Conservation (phyloP, 2,329 filamentous ascomycete genomes). For the Colletotrichum cuscutae region DNA sequence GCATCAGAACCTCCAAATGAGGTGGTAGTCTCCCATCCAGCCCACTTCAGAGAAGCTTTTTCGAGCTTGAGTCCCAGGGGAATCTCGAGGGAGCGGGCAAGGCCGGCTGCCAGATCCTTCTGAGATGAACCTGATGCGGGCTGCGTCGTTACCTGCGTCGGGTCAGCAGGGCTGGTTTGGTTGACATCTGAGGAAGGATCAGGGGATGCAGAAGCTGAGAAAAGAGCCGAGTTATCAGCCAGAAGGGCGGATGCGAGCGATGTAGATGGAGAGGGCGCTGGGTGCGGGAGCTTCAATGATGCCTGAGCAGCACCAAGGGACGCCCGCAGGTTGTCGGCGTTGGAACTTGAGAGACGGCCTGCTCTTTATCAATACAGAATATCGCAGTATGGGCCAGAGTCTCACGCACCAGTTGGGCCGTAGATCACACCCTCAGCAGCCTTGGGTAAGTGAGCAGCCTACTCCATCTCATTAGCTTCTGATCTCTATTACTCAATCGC, state of each 20-base stretch:
- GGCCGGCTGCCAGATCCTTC: slow-evolving; percentile 21
- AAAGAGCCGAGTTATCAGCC: slow-evolving; percentile 10
- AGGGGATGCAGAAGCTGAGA: not conserved
- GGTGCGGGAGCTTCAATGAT: slow-evolving; percentile 26
- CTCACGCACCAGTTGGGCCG: slow-evolving; percentile 19
- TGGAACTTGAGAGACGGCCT: slow-evolving; percentile 26
- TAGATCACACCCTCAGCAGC: slow-evolving; percentile 30
- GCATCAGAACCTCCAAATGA: slow-evolving; percentile 30
- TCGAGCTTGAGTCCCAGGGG: slow-evolving; percentile 31
- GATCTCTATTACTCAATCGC: not conserved
- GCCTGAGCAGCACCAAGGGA: slow-evolving; percentile 25
- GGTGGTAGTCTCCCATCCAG: slow-evolving; percentile 24
- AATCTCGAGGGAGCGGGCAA: slow-evolving; percentile 32
- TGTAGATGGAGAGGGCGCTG: slow-evolving; percentile 14
- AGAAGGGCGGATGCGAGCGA: slow-evolving; percentile 28
- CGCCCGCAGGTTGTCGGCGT: slow-evolving; percentile 20
- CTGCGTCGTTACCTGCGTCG: not conserved
- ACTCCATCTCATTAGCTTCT: slow-evolving; percentile 6
- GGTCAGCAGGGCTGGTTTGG: not conserved
- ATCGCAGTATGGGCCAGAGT: no score
- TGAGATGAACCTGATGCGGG: not conserved
- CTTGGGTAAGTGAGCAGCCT: slow-evolving; percentile 27
- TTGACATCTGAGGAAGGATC: not conserved
- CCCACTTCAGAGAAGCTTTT: slow-evolving; percentile 32
- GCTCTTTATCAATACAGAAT: not conserved